Base-by-base conservation (phyloP, 345 rosid species). In the Crucihimalaya himalaica region DNA sequence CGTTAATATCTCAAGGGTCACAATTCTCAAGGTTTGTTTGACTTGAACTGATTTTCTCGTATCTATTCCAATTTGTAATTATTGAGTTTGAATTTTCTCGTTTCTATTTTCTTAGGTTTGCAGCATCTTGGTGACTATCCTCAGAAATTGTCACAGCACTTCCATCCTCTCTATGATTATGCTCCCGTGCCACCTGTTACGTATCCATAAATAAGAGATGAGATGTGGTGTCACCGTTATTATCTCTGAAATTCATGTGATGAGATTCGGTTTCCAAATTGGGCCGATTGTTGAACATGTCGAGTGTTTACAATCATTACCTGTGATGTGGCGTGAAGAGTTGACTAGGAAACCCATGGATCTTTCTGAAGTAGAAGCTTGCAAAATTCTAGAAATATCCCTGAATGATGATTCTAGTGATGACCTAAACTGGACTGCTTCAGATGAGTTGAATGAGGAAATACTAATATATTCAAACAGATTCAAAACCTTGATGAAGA, bases 111-210 rank as follows among this genome's bases (percentile, higher is more conserved):
- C 74, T 73, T 81, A 95, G 99, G 99, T 95, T 84, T 95, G 90
- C 98, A 95, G 84, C 99, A 95, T 86, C 96, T 95, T 75, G 98
- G 99, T 70, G 99, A 95, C 83, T 95, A 87, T 66, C 97, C 98
- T 66, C 98, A 92, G 83, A 95, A 95, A 77, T 75, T 95, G 80
- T 86, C 99, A 37, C 99, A 95, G 83, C 98, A 95, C 75, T 92
- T 98, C 73, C 99, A 95, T 80, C 86, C 83, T 77, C 78, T 95
- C 27, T 95, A 95, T 48, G 98, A 95, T 12, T 95, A 90, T 85
- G 99, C 99, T 76, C 99, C 99, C 15, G 92, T 95, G 91, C 99
- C 99, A 71, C 99, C 99, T 63, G 99, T 90, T 69, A 95, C 99
- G 12, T 95, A 95, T 70, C 97, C 98, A 72, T 98, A 95, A 78